Conservation (phyloP, 345 rosid genomes). For the Linum trigynum region DNA sequence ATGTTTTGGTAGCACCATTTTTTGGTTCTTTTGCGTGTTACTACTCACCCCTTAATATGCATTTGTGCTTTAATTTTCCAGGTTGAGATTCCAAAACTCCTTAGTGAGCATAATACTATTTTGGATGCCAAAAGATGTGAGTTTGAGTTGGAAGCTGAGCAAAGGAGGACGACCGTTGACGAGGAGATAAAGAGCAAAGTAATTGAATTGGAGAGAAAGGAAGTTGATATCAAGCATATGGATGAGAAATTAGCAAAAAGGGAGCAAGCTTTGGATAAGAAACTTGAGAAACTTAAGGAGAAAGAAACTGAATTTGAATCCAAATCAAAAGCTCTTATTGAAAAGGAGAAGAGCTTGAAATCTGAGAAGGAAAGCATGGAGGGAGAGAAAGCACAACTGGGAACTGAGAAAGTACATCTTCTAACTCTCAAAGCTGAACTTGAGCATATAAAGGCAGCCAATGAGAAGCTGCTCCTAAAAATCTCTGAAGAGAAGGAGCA, state of each 20-base stretch:
- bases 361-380: conserved; percentile 58
- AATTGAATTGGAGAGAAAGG: conserved; percentile 67
- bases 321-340: conserved; percentile 49
- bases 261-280: conserved; percentile 68
- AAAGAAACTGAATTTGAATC: conserved; percentile 60
- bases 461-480: conserved; percentile 53
- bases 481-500: conserved; percentile 48
- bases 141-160: conserved; percentile 71
- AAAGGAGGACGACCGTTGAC: conserved; percentile 61
- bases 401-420: conserved; percentile 45
- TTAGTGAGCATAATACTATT: conserved; percentile 67
- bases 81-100: conserved; percentile 68
- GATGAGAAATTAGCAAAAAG: conserved; percentile 76
- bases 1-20: not conserved
- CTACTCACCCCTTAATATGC: conserved; percentile 1
- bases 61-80: conserved; percentile 15
- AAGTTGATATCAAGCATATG: conserved; percentile 68
- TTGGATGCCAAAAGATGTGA: conserved; percentile 58
- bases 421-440: conserved; percentile 47
- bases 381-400: conserved; percentile 40
- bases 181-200: conserved; percentile 61
- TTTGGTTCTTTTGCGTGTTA: not conserved
- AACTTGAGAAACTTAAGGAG: conserved; percentile 60
- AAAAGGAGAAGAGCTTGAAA: conserved; percentile 55
- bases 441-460: conserved; percentile 53